phyloP scores from a whole-genome alignment of 192 early-diverging fungal genomes.

The Pilaira anomala region DNA sequence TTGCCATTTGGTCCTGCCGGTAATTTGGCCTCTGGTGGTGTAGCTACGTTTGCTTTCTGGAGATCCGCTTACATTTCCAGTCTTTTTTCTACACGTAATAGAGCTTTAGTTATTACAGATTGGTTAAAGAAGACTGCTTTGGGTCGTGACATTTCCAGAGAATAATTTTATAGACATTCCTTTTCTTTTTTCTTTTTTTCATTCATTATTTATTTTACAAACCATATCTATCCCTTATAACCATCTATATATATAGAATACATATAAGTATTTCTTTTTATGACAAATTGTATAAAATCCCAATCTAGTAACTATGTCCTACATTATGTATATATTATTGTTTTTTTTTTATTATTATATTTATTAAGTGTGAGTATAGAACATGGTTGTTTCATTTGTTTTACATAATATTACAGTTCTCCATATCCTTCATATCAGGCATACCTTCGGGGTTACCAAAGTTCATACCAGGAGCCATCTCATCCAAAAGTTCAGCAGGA shows the following conservation, averaged over 20 bases:
- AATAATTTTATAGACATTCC: slow-evolving; percentile 47
- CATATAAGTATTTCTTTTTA: too few species aligned
- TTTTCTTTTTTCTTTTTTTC: slow-evolving; percentile 1
- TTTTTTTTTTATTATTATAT: not conserved
- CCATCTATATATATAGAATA: too few species aligned
- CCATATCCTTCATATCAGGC: slow-evolving; percentile 52
- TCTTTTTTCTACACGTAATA: slow-evolving; percentile 85
- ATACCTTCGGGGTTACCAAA: slow-evolving; percentile 62
- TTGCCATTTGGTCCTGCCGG: slow-evolving; percentile 71
- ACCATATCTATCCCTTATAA: not conserved
- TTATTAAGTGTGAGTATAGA: not conserved
- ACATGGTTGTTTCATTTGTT: not conserved
- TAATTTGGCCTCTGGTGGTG: slow-evolving; percentile 55
- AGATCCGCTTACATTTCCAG: slow-evolving; percentile 70
- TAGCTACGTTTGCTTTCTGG: slow-evolving; percentile 76
- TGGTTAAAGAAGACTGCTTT: slow-evolving; percentile 90
- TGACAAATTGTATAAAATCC: too few species aligned
- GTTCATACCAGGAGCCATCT: slow-evolving; percentile 89
- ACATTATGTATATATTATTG: not conserved
- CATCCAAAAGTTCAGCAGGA: slow-evolving; percentile 83
- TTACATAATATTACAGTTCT: slow-evolving; percentile 52
- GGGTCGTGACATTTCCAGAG: slow-evolving; percentile 89
- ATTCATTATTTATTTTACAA: not conserved
- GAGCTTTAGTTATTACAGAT: slow-evolving; percentile 78
- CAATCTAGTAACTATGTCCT: too few species aligned